Evolutionary conservation across 129 eudicot species (phyloP), one percentile per base, ranked within the genome.

Genomic region (Tanacetum coccineum): DNA sequence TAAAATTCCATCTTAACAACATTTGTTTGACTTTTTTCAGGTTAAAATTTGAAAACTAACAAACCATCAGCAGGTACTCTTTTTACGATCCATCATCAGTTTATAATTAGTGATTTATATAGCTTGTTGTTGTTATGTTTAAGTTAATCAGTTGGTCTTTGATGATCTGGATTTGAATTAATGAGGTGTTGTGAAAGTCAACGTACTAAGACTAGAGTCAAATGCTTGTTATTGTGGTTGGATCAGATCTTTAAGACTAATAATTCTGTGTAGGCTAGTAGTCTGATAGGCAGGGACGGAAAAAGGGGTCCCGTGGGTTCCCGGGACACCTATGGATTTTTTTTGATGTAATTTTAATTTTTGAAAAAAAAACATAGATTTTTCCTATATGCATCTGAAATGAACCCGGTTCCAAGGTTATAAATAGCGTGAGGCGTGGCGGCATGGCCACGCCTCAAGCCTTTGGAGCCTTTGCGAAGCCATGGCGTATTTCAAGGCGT

Each of bases 11-110:
- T 74, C 68, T 54, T 49, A 74, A 66, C 79, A 19, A 46, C 7
- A 59, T 20, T 21, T 28, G 1, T 22, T 22, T 22, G 1, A 22
- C n/a, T 73, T 58, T 73, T 36, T 74, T 74, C 46, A 62, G 15
- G 1, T 25, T 44, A 51, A 58, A 11, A 19, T 67, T 74, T 49
- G 28, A 36, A 67, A 52, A 66, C 66, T 49, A 18, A 65, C 66
- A 19, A 13, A 8, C 57, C 26, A 45, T 42, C 9, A 66, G 51
- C 79, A 74, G 79, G 79, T 74, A 74, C 73, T 26, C 2, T 48
- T 22, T 13, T 58, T 39, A 21, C 25, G 45, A 57, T 36, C 36
- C 48, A 30, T 56, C 58, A 47, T 36, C 42, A 71, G 52, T 42
- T 22, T 30, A 49, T 61, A 10, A 13, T 4, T 18, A 1, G 62